These are phyloP conservation scores for Aspergillus sp. DNA, from an alignment of 2,329 filamentous ascomycete species.

Conservation along the genomic window DNA sequence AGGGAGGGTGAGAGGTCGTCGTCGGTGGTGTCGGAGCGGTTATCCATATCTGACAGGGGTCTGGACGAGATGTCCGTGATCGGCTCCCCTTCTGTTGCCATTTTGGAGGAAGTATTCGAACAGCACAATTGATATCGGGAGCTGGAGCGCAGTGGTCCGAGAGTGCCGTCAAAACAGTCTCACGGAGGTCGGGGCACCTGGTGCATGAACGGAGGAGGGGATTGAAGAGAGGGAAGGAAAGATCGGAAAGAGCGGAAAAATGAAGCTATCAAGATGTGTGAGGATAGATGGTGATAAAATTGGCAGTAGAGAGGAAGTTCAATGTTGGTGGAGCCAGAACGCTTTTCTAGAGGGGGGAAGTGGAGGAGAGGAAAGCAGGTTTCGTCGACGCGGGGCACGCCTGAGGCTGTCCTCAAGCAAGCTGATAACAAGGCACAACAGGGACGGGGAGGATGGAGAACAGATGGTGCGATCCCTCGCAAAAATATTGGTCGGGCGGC, in stretches of 20 bases:
- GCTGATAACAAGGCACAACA: constrained; percentile 6
- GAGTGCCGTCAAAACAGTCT: constrained; percentile 12
- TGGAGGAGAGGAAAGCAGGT: constrained; percentile 6
- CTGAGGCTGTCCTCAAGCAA: constrained; percentile 12
- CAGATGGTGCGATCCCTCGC: not conserved
- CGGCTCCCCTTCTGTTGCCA: constrained; percentile 26
- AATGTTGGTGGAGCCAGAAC: not conserved
- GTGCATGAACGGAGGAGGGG: not conserved
- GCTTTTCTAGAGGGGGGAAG: not conserved
- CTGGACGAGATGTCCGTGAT: constrained; percentile 23
- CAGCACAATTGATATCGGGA: not conserved
- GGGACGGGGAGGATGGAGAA: constrained; percentile 1
- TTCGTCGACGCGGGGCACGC: constrained; percentile 18
- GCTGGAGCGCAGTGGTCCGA: constrained; percentile 8
- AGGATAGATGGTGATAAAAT: not conserved
- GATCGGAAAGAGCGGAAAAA: constrained; percentile 9
- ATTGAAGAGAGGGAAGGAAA: not conserved
- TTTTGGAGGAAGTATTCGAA: constrained; percentile 11
- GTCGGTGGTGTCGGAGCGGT: constrained; percentile 22
- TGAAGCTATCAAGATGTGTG: not conserved
- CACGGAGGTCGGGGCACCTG: constrained; percentile 7
- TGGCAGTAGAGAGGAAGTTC: not conserved
- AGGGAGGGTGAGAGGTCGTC: constrained; percentile 22
- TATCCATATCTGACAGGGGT: constrained; percentile 21
- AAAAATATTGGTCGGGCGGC: not conserved